Conservation (phyloP, 352 stramenopile genomes). For the Globisporangium nagaii region DNA sequence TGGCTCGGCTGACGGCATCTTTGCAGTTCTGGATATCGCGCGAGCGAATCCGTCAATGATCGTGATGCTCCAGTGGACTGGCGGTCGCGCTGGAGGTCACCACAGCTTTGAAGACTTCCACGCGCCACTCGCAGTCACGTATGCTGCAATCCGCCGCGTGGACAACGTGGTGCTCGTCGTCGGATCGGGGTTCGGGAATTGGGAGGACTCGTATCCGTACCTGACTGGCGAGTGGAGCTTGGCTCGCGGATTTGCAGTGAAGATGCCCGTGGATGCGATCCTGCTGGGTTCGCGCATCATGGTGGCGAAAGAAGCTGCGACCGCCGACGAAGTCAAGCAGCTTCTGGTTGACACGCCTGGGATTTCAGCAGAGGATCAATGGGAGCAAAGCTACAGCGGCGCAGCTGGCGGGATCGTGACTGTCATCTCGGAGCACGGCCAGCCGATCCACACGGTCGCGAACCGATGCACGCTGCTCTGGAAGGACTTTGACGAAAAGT, state of each 20-base stretch:
- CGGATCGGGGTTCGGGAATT: conserved; percentile 85
- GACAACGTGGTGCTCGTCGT: conserved; percentile 84
- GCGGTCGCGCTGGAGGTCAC: conserved; percentile 76
- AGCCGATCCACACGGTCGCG: conserved; percentile 83
- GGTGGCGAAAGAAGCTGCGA: conserved; percentile 86
- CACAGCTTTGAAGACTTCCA: conserved; percentile 90
- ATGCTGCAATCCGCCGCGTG: conserved; percentile 69
- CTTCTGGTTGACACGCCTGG: conserved; percentile 75
- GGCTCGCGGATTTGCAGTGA: conserved; percentile 30
- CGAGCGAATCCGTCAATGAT: conserved; percentile 46
- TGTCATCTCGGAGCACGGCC: conserved; percentile 78
- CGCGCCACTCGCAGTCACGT: conserved; percentile 60
- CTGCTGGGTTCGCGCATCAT: conserved; percentile 81
- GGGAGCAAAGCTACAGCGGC: conserved; percentile 75
- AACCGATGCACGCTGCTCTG: conserved; percentile 74
- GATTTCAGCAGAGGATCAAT: conserved; percentile 64
- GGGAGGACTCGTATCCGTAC: conserved; percentile 73
- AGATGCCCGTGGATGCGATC: conserved; percentile 82
- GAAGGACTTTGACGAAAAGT: conserved; percentile 84
- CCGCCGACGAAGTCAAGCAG: conserved; percentile 76
- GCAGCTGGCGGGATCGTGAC: conserved; percentile 71
- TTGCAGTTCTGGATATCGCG: conserved; percentile 75
- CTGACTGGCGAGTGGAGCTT: conserved; percentile 83
- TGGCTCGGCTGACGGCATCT: conserved; percentile 71
- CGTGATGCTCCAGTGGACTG: conserved; percentile 87